Base-by-base conservation (phyloP, 2,329 filamentous ascomycete genomes). In the Zasmidium angulare region DNA sequence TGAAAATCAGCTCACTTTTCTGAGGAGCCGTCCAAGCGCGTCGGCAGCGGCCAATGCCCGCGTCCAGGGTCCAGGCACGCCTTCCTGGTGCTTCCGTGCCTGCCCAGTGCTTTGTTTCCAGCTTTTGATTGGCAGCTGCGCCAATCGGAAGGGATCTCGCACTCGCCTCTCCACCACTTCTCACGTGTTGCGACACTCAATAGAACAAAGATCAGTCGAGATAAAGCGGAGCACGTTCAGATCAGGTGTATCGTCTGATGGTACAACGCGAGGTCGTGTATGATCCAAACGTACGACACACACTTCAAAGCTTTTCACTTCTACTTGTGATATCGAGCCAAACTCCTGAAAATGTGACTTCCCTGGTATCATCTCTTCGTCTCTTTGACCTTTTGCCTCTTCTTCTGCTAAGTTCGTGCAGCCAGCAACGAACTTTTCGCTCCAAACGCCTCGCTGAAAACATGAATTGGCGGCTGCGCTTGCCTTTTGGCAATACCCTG, bases 321-420 rank as follows among this genome's bases (percentile, higher is more conserved):
- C 46, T 49, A 49, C n/a, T 22, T n/a, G 49, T 50, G 14, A 3
- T 26, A 17, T 50, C 49, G 22, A 29, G 21, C 29, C 46, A 22
- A 26, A 22, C 20, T 22, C 46, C 46, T 11, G 26, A 19, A 49
- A n/a, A 49, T 21, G 22, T 49, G 46, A 49, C 19, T 36, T 10
- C 50, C 50, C 12, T 52, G 24, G 50, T 52, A 52, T 52, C 24
- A 52, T 50, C 17, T 24, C 48, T 26, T 23, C 48, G 29, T 50
- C 20, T 7, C 12, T 3, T 43, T 17, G 12, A 7, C 36, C n/a
- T 43, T 19, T 43, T 43, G 36, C 36, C 36, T 43, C 3, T 43
- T 7, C 36, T n/a, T n/a, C n/a, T n/a, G 36, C 36, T 17, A 3
- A 43, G 36, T 43, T 43, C 36, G 36, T 43, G n/a, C 36, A 3